These are phyloP conservation scores for Pseudopyrenochaeta lycopersici DNA, from an alignment of 2,329 filamentous ascomycete genomes.

Conservation along the genomic window DNA sequence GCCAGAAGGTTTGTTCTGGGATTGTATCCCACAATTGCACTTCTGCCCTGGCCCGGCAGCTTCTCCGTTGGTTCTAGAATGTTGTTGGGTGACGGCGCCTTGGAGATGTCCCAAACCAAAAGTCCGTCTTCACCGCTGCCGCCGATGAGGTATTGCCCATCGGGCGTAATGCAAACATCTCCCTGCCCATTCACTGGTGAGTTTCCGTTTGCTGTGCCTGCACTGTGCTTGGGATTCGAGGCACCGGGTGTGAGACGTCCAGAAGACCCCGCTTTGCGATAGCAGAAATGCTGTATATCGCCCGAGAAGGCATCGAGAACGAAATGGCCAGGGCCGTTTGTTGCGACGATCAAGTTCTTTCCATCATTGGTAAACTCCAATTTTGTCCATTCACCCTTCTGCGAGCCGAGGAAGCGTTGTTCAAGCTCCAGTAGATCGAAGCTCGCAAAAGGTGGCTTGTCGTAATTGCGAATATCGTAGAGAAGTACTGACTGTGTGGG, in stretches of 20 bases:
- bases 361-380: conserved; percentile 97
- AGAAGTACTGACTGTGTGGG: conserved; percentile 81
- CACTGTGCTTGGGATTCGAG: conserved; percentile 60
- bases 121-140: conserved; percentile 77
- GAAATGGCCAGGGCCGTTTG: conserved; percentile 85
- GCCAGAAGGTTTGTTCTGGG: conserved; percentile 92
- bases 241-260: conserved; percentile 57
- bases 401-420: conserved; percentile 51
- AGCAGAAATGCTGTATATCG: conserved; percentile 75
- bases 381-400: conserved; percentile 79
- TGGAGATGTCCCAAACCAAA: conserved; percentile 82
- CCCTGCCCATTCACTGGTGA: conserved; percentile 61
- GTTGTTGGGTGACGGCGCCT: conserved; percentile 62
- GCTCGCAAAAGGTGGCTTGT: conserved; percentile 86
- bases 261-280: conserved; percentile 54
- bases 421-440: conserved; percentile 81
- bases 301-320: conserved; percentile 94
- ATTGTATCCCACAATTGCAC: conserved; percentile 84
- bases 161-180: conserved; percentile 88
- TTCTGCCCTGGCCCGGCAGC: conserved; percentile 69
- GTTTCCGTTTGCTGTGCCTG: conserved; percentile 56
- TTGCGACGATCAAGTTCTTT: conserved; percentile 83
- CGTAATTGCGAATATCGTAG: conserved; percentile 93
- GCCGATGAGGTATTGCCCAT: conserved; percentile 87
- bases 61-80: conserved; percentile 70